phyloP scores from a whole-genome alignment of 495 filamentous ascomycete genomes.

The Hypoxylon rickii region DNA sequence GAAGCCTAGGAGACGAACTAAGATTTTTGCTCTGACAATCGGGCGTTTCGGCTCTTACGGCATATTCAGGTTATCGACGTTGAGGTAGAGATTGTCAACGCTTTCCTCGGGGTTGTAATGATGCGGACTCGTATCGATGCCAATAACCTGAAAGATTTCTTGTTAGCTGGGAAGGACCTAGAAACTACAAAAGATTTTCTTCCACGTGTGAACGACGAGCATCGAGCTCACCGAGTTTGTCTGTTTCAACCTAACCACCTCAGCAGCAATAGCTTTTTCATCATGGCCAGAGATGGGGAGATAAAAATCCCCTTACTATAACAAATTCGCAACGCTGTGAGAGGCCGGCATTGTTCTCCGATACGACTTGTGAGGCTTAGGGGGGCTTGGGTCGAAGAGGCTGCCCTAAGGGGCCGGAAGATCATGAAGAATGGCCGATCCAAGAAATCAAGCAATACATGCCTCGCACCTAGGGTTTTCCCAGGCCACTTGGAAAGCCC shows the following conservation, averaged over 20 bases:
- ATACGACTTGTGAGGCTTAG: neutral
- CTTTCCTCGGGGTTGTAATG: conserved; percentile 61
- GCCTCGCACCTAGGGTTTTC: conserved; percentile 77
- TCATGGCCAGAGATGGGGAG: neutral
- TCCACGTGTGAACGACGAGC: conserved; percentile 1
- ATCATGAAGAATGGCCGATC: conserved; percentile 9
- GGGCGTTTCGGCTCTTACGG: conserved; percentile 46
- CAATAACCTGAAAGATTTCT: conserved; percentile 64
- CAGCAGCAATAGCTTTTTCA: neutral
- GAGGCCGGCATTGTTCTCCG: neutral
- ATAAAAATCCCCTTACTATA: neutral
- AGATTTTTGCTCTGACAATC: conserved; percentile 29
- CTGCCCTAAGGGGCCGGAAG: neutral
- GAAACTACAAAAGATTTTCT: conserved; percentile 5
- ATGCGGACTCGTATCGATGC: conserved; percentile 78
- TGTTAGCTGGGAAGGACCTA: conserved; percentile 12
- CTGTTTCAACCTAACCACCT: neutral
- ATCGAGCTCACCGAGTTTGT: conserved; percentile 12
- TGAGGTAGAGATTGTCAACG: conserved; percentile 72
- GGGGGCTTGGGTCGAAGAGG: neutral
- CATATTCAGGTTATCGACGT: conserved; percentile 80
- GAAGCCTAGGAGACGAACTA: conserved; percentile 56
- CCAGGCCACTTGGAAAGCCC: conserved; percentile 57
- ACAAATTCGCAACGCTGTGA: conserved; percentile 1
- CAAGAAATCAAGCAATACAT: conserved; percentile 38